Evolutionary conservation across 2,329 filamentous ascomycete genomes (phyloP), one percentile per base, ranked within the genome.

Genomic region (Arthrobotrys entomopaga): DNA sequence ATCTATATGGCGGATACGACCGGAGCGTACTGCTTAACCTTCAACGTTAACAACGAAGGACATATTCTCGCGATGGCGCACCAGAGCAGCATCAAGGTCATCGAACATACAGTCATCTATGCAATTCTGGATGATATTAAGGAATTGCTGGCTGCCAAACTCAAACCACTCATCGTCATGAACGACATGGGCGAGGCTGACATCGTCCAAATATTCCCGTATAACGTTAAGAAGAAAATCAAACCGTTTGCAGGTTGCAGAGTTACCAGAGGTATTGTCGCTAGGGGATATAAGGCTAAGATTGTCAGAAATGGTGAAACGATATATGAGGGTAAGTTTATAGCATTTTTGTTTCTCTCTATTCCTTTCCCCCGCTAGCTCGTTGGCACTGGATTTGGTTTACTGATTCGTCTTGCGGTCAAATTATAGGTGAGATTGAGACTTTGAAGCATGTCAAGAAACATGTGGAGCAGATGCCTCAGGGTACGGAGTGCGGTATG

Each of bases 401-500:
- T 70, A 52, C 61, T 78, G 69, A 77, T 77, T 34, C 29, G 4
- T 7, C 64, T 79, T 65, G 64, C 15, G 2, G 48, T 46, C 0
- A 34, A 20, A 66, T 26, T 46, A 46, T 19, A 97, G 94, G 93
- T 77, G 86, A 86, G 59, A 87, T 98, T 49, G 86, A 88, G 16
- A 91, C 91, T 0, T 87, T 99, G 70, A 97, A 95, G 83, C 91
- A 96, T 79, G 88, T 91, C 81, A 97, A 98, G 85, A 96, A 96
- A 81, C 92, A 97, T 77, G 91, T 95, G 29, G 84, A 85, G 52
- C 92, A 97, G 80, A 95, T 96, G 88, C 89, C 88, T 79, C 98
- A 96, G 82, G 93, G 93, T 70, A 88, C 86, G n/a, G 95, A 99
- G 82, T 99, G 95, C 79, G 95, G 95, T 77, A 89, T 99, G 77